Percentiles rank a stretch among this genome's conserved stretches.
phyloP scores from a whole-genome alignment of 2,329 filamentous ascomycete genomes.

The Diaporthe batatas region DNA sequence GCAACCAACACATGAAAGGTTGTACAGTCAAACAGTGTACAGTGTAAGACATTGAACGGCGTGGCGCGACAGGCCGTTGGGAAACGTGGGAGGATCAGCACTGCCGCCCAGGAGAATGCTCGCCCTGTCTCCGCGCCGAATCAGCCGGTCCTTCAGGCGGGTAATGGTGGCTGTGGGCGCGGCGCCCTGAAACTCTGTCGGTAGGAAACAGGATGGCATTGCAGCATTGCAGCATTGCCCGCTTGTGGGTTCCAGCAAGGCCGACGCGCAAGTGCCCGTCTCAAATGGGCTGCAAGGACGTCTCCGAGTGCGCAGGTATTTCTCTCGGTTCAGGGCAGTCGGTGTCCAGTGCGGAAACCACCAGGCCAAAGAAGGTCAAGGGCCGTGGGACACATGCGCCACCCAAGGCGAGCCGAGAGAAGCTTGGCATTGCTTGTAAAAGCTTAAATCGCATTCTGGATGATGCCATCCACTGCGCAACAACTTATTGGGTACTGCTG shows the following conservation, averaged over 20 bases:
- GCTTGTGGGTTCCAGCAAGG: neutral
- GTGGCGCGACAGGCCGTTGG: neutral
- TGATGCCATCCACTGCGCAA: neutral
- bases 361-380: neutral
- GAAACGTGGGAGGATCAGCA: slow-evolving; percentile 1
- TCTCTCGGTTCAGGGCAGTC: neutral
- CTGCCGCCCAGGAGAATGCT: slow-evolving; percentile 2
- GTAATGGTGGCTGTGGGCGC: slow-evolving; percentile 25
- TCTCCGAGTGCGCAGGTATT: slow-evolving; percentile 8
- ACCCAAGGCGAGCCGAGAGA: slow-evolving; percentile 17
- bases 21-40: too few species aligned
- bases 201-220: slow-evolving; percentile 11
- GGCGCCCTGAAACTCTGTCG: slow-evolving; percentile 18
- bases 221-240: neutral
- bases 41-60: slow-evolving; percentile 8
- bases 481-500: too few species aligned
- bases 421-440: slow-evolving; percentile 31
- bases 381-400: neutral
- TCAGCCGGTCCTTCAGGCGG: slow-evolving; percentile 30
- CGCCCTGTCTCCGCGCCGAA: slow-evolving; percentile 2
- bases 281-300: neutral
- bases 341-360: neutral
- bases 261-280: slow-evolving; percentile 25
- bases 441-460: neutral
- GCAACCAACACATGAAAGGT: neutral